phyloP scores from a whole-genome alignment of 1,139 yeast species.

The Scheffersomyces segobiensis region DNA sequence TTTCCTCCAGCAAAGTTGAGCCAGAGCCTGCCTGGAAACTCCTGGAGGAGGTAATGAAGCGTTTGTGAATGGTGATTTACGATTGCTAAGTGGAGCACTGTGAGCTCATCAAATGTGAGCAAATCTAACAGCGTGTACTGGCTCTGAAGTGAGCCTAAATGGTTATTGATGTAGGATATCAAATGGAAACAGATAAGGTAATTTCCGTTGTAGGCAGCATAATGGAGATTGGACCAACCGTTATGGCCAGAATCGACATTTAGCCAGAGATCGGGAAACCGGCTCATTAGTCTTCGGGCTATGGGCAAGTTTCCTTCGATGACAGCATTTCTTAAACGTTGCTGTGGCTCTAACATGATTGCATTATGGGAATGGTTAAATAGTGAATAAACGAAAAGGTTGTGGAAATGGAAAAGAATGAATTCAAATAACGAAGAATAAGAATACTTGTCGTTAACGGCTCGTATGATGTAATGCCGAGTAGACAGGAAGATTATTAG shows the following conservation, averaged over 20 bases:
- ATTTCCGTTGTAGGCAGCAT: conserved; percentile 80
- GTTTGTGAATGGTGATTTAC: conserved; percentile 71
- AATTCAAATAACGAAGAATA: neutral
- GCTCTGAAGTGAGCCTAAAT: conserved; percentile 15
- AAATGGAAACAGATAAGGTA: conserved; percentile 72
- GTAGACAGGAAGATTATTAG: neutral
- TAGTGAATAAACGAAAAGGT: neutral
- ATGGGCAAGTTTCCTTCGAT: conserved; percentile 70
- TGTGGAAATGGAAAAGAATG: neutral
- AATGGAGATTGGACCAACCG: conserved; percentile 92
- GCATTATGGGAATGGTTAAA: neutral
- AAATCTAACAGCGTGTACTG: conserved; percentile 30
- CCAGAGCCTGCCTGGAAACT: conserved; percentile 71
- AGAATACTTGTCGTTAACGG: neutral
- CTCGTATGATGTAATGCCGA: too few relatives aligned
- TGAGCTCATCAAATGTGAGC: conserved; percentile 63
- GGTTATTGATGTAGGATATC: conserved; percentile 35
- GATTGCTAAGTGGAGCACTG: conserved; percentile 78
- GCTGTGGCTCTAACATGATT: conserved; percentile 60
- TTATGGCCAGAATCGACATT: conserved; percentile 64
- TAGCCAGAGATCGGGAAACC: conserved; percentile 76
- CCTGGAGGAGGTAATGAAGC: conserved; percentile 76
- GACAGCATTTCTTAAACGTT: conserved; percentile 74
- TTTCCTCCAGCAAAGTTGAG: conserved; percentile 51
- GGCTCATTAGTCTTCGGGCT: conserved; percentile 65